Evolutionary conservation across 106 monocot genomes (phyloP), one percentile per base, ranked within the genome.

Genomic region (Dendrobium chrysotoxum): DNA sequence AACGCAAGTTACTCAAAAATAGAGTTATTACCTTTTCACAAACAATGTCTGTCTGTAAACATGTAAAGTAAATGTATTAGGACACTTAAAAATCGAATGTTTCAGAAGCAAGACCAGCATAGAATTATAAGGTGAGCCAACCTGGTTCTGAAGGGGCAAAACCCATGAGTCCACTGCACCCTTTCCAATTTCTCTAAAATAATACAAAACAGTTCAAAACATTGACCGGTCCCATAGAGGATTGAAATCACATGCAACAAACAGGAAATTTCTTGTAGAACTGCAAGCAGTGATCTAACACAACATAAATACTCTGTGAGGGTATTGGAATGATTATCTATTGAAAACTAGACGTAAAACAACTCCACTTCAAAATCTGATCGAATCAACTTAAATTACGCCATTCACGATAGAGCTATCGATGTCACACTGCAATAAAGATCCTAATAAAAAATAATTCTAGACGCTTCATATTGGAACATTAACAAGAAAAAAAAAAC

Each of bases 151-250:
- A 64, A 96, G 80, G 45, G 95, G 89, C 85, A 86, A 85, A 66
- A 91, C 41, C 95, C 95, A 96, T 7, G 95, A 96, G 82, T 93
- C 93, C 88, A 81, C 85, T 38, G 64, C 38, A 84, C 95, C 95
- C 85, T 85, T 79, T 82, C 95, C 95, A 82, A 96, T 91, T 84
- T 96, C 93, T 77, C 95, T 96, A 72, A 41, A 0, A 79, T 42
- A 42, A 61, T 15, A 81, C 25, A 42, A 79, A 40, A 70, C 15
- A 35, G n/a, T 61, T 23, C 23, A 23, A 4, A 61, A 61, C 66
- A 66, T 28, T 12, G 12, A 66, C 1, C 7, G 9, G 6, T 26
- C 26, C 28, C 23, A 15, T 28, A 9, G 21, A 16, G 35, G 31
- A n/a, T 13, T 70, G 67, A 30, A 31, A 31, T 70, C 70, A 70